phyloP scores from a whole-genome alignment of 371 early-diverging fungal genomes.

The Mortierella sp. region DNA sequence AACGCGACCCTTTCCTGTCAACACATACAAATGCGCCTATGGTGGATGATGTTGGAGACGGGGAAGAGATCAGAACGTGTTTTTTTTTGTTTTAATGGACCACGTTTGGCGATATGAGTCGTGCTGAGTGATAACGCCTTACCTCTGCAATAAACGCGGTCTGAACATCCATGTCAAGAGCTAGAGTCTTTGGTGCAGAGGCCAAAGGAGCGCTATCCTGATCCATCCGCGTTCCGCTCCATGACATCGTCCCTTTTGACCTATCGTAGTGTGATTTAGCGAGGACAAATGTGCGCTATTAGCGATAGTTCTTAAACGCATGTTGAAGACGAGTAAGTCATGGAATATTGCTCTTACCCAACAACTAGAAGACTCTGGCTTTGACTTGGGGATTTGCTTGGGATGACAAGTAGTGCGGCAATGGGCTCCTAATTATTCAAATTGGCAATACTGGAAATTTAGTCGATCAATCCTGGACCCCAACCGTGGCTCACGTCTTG shows the following conservation, averaged over 20 bases:
- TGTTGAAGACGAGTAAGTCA: not conserved
- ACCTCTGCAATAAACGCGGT: not conserved
- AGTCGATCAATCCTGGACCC: not conserved
- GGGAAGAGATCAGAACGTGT: not conserved
- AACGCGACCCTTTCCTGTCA: conserved; percentile 2
- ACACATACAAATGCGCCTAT: conserved; percentile 18
- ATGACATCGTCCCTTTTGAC: not conserved
- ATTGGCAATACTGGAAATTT: not conserved
- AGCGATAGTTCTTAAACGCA: not conserved
- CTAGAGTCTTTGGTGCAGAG: not conserved
- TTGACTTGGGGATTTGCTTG: not conserved
- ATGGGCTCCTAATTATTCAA: conserved; percentile 17
- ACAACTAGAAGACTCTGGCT: not conserved
- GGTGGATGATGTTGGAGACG: not conserved
- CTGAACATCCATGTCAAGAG: not conserved
- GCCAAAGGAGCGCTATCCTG: not conserved
- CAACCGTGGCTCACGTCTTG: too few species aligned
- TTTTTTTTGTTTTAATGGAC: not conserved
- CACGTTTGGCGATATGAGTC: not conserved
- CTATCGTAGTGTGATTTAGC: not conserved
- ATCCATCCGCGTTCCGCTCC: not conserved
- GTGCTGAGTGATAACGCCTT: not conserved
- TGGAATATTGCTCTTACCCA: not conserved
- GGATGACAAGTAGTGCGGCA: conserved; percentile 12
- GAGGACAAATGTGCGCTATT: not conserved